Base-by-base conservation (phyloP, 2,329 filamentous ascomycete genomes). In the Fusarium secorum region DNA sequence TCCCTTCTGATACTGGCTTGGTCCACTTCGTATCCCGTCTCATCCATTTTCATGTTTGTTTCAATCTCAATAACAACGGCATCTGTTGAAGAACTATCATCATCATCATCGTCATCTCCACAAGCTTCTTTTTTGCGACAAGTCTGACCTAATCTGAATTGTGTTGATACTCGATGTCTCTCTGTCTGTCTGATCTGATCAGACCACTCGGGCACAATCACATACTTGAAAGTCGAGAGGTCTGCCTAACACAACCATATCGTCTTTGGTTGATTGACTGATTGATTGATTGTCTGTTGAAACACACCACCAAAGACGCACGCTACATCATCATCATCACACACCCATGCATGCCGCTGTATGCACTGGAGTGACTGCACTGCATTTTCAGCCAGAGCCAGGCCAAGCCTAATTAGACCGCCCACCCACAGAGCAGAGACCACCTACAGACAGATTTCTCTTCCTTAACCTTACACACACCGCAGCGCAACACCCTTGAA, bases 401-500 rank as follows among this genome's bases (percentile, higher is more conserved):
- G 49, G 65, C 66, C 66, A 66, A 64, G 64, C 68, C 65, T 72
- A 61, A 71, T 72, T 70, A 58, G 68, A 66, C 64, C 41, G 63
- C 55, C 66, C 68, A 70, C 60, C 69, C 69, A 70, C 60, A 53
- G 49, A 41, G 33, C 49, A 52, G 33, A 36, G 49, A 52, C 33
- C 49, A 52, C 32, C 35, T 20, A 52, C 49, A 55, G 39, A 38
- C 17, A 44, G 11, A 26, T 44, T 44, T 36, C 33, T 48, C 30
- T 33, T 13, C 28, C 30, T 61, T 42, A 38, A 64, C 60, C 60
- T 56, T 64, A 33, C 30, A 57, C 69, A 72, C 69, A 72, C 70
- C 70, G 70, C 71, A 65, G 62, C 36, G 39, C 52, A 64, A 66
- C 66, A 71, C 54, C 73, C 70, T 67, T 73, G 65, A 51, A 51